phyloP scores from a whole-genome alignment of 129 eudicot species.

The Flaveria trinervia region DNA sequence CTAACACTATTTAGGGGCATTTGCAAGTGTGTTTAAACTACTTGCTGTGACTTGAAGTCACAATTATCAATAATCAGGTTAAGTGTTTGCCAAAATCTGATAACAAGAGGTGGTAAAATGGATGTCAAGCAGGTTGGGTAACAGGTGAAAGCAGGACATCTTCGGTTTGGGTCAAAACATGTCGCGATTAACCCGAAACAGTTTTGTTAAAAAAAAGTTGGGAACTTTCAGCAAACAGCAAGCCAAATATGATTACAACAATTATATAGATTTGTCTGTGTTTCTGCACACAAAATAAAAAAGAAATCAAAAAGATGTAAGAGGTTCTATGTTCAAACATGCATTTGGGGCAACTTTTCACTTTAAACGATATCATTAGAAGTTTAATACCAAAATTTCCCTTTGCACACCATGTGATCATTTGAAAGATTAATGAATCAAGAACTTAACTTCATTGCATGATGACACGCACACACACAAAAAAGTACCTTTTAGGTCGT shows the following conservation, averaged over 20 bases:
- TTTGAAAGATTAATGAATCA: not conserved
- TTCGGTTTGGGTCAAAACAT: not conserved
- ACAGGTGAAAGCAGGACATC: not conserved
- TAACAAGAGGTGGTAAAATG: not conserved
- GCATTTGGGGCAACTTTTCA: not conserved
- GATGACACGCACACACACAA: not conserved
- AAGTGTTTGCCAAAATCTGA: not conserved
- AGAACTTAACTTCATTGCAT: not conserved
- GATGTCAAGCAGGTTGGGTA: not conserved
- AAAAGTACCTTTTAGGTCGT: conserved; percentile 69
- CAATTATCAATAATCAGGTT: not conserved
- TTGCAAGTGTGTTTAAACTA: not conserved
- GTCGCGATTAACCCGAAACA: not conserved
- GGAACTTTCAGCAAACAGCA: not conserved
- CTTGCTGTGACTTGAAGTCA: not conserved
- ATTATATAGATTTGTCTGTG: not conserved
- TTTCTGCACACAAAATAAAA: not conserved
- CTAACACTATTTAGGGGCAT: not conserved
- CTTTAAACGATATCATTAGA: not conserved
- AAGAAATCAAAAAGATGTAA: not conserved
- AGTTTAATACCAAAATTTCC: not conserved
- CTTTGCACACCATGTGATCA: conserved; percentile 1
- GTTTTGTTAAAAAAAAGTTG: not conserved
- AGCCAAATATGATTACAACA: not conserved
- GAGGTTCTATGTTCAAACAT: not conserved